Percentiles rank a stretch among this genome's conserved stretches.
Conservation (phyloP, 164 flowering plant genomes). For the Kalanchoe fedtschenkoi region DNA sequence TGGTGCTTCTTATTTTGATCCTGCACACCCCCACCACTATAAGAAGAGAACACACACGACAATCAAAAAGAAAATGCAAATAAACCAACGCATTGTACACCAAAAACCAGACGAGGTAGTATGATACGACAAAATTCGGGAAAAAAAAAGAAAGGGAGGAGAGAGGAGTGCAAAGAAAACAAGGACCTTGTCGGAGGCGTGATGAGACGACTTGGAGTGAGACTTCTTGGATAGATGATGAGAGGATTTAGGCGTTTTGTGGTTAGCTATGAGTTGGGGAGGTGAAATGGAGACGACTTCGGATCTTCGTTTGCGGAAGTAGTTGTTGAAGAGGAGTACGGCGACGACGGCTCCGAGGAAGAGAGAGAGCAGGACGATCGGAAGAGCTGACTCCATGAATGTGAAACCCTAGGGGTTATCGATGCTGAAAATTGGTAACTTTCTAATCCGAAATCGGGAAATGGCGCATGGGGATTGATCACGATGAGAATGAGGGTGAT, state of each 20-base stretch:
- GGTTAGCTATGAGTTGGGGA: conserved; percentile 1
- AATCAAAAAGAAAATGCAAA: background rate
- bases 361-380: conserved; percentile 7
- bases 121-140: too few species aligned
- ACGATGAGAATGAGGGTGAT: background rate
- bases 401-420: background rate
- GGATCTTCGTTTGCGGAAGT: conserved; percentile 8
- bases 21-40: conserved; percentile 20
- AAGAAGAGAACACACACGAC: background rate
- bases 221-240: conserved; percentile 4
- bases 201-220: background rate
- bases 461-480: background rate
- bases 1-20: conserved; percentile 75
- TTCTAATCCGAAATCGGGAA: background rate
- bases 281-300: conserved; percentile 7
- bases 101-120: too few species aligned
- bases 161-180: background rate
- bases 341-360: conserved; percentile 8
- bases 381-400: conserved; percentile 1
- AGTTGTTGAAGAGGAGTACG: conserved; percentile 7
- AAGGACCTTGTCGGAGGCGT: background rate
- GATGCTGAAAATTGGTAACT: background rate
- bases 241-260: background rate
- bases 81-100: background rate
- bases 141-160: background rate